Conservation (phyloP, 2,329 filamentous ascomycete genomes). For the Cytospora piceicola region DNA sequence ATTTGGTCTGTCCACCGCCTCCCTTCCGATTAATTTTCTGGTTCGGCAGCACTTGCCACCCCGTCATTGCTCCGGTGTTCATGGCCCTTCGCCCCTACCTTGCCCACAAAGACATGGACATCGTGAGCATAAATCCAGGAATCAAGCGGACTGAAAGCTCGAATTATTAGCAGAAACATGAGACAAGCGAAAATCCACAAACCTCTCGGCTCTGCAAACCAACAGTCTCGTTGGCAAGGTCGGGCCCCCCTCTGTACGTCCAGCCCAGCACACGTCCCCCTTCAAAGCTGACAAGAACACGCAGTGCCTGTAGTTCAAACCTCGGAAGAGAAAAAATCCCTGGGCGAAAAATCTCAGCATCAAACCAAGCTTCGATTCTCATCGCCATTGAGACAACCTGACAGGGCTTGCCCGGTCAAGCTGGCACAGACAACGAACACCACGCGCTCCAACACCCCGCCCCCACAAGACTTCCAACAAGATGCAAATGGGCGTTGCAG, state of each 20-base stretch:
- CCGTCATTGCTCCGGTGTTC: neutral
- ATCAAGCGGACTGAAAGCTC: neutral
- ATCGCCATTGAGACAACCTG: too few relatives aligned
- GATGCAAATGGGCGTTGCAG: slow-evolving; percentile 11
- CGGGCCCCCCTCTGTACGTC: neutral
- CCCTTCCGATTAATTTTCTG: neutral
- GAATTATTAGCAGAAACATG: neutral
- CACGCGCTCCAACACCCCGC: neutral
- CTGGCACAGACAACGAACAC: slow-evolving; percentile 1
- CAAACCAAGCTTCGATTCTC: neutral
- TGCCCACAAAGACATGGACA: neutral
- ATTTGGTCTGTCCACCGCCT: neutral
- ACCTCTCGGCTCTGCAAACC: neutral
- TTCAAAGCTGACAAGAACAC: neutral
- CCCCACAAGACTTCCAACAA: neutral
- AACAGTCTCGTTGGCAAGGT: neutral
- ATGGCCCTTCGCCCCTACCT: neutral
- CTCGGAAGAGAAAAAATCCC: neutral
- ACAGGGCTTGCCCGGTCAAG: neutral
- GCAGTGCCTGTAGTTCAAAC: neutral
- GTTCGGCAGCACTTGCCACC: neutral
- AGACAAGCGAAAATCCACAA: neutral
- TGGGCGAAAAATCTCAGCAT: neutral
- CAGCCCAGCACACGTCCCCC: neutral
- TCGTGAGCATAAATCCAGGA: neutral